phyloP scores from a whole-genome alignment of 768 basidiomycete genomes.

The Podaxis rugospora region DNA sequence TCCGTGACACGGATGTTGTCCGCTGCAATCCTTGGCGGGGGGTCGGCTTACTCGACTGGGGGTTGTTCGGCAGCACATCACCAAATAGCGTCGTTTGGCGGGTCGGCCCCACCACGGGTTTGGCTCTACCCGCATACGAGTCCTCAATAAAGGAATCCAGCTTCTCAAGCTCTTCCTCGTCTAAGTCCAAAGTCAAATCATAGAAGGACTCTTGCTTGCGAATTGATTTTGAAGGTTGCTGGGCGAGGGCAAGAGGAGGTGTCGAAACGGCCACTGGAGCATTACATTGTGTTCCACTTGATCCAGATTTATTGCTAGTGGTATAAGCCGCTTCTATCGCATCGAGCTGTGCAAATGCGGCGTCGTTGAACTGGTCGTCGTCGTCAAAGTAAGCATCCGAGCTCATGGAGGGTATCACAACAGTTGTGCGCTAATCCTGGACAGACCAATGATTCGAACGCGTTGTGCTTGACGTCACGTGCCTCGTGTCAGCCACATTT shows the following conservation, averaged over 20 bases:
- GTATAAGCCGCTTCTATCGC: constrained; percentile 62
- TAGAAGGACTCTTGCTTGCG: constrained; percentile 39
- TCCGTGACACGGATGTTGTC: constrained; percentile 37
- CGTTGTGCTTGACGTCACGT: constrained; percentile 23
- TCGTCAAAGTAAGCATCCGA: constrained; percentile 70
- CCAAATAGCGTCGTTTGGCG: constrained; percentile 66
- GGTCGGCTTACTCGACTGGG: constrained; percentile 29
- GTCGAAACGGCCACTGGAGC: constrained; percentile 3
- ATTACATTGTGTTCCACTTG: constrained; percentile 11
- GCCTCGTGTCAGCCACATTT: constrained; percentile 3
- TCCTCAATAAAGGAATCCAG: constrained; percentile 52
- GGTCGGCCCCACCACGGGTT: constrained; percentile 40
- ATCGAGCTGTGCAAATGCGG: constrained; percentile 57
- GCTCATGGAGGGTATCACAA: constrained; percentile 47
- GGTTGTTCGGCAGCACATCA: constrained; percentile 36
- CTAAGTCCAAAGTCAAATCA: constrained; percentile 54
- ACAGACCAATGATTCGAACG: constrained; percentile 11
- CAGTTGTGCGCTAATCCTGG: background rate
- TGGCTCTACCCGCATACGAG: constrained; percentile 35
- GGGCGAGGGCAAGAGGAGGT: constrained; percentile 16
- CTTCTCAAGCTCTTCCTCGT: constrained; percentile 48
- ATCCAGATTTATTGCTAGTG: constrained; percentile 17
- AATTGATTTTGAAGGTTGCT: constrained; percentile 14
- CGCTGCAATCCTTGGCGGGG: constrained; percentile 30
- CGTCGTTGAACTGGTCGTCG: constrained; percentile 60